phyloP scores from a whole-genome alignment of 2,329 filamentous ascomycete species.

The Seiridium unicorne region DNA sequence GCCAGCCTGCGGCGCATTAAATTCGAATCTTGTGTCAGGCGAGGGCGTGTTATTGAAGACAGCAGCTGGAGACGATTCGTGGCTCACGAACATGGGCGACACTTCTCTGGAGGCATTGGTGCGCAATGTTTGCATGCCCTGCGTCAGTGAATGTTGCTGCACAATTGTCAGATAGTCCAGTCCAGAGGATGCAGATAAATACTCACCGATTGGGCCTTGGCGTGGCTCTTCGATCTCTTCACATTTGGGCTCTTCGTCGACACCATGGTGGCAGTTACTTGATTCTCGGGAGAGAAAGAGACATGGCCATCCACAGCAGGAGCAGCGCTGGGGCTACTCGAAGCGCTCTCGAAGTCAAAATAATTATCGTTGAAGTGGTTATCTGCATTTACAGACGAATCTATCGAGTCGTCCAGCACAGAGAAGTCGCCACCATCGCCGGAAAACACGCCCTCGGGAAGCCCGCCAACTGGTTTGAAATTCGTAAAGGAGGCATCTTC shows the following conservation, averaged over 20 bases:
- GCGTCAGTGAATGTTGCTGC: conserved; percentile 51
- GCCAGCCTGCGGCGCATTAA: conserved; percentile 28
- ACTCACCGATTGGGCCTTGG: conserved; percentile 25
- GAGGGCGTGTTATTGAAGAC: conserved; percentile 49
- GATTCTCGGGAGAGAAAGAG: conserved; percentile 14
- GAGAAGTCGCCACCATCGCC: conserved; percentile 16
- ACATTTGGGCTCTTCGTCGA: conserved; percentile 17
- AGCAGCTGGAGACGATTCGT: conserved; percentile 49
- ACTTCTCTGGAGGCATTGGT: conserved; percentile 49
- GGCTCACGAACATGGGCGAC: conserved; percentile 53
- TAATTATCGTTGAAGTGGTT: conserved; percentile 37
- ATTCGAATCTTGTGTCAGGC: conserved; percentile 38
- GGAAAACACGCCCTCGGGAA: not conserved
- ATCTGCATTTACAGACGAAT: conserved; percentile 19
- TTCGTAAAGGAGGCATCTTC: conserved; percentile 13
- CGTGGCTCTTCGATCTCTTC: conserved; percentile 25
- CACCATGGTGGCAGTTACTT: conserved; percentile 10
- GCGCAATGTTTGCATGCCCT: conserved; percentile 48
- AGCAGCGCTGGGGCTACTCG: conserved; percentile 52
- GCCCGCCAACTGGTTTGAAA: conserved; percentile 6
- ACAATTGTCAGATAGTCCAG: conserved; percentile 23
- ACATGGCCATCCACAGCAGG: conserved; percentile 13
- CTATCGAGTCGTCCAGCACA: conserved; percentile 18
- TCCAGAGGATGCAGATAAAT: not conserved
- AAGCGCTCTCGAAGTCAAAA: conserved; percentile 59